Base-by-base conservation (phyloP, 148 eudicot species). In the Cornus florida region DNA sequence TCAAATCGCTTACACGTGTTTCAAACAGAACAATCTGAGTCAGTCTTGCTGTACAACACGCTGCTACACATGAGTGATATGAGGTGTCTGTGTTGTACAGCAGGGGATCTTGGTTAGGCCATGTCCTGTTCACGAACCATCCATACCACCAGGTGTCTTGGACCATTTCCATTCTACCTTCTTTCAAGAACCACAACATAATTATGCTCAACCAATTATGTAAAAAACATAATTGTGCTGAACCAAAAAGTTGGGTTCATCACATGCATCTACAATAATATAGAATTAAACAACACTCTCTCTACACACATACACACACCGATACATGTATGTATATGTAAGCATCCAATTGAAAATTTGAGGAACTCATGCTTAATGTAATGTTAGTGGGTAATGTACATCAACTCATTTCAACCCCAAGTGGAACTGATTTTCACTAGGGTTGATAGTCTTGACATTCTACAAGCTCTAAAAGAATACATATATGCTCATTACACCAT, bases 401-500 rank as follows among this genome's bases (percentile, higher is more conserved):
- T 75, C 5, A 41, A 23, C 24, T 56, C 66, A 74, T 59, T 74
- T 73, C 62, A 72, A 19, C 28, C 10, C 23, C 11, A 71, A 43
- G 31, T 43, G 28, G 2, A 73, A 53, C 65, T 41, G 64, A 41
- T 8, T 73, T 73, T 73, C 64, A 10, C 64, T 32, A 62, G 38
- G 14, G 70, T 39, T 23, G 72, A 67, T 32, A 41, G 17, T 67
- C 32, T 76, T 28, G 28, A 76, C 79, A 67, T 62, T 57, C 79
- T 43, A 70, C 71, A 76, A 66, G 46, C 68, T 23, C 57, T 66
- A 56, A 20, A 76, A 19, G 14, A 38, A 62, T 6, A 20, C 8
- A 43, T n/a, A n/a, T 17, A 62, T 17, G 66, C 66, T 62, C 66
- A 62, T n/a, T n/a, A 62, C 66, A 62, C 8, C 19, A 20, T n/a